Percentiles rank a stretch among this genome's conserved stretches.
These are phyloP conservation scores for Przewalskia tangutica DNA, from an alignment of 257 asterid genomes.

Conservation along the genomic window DNA sequence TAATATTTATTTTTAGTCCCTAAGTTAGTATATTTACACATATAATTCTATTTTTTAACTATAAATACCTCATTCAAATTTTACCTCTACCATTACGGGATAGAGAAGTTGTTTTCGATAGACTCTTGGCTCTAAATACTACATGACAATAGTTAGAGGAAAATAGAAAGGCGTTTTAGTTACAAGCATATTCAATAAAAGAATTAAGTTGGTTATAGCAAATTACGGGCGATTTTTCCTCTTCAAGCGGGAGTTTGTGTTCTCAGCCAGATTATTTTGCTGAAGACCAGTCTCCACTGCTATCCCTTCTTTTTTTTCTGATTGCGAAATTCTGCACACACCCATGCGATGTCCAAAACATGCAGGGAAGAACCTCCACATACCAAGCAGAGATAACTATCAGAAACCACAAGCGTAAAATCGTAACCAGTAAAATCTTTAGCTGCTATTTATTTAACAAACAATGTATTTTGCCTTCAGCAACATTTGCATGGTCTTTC, in stretches of 20 bases:
- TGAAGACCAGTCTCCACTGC: neutral
- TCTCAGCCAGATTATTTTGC: neutral
- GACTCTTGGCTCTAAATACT: neutral
- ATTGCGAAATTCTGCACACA: neutral
- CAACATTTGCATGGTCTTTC: neutral
- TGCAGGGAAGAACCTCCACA: neutral
- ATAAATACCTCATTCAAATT: too few relatives aligned
- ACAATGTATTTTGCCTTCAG: neutral
- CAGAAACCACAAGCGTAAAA: neutral
- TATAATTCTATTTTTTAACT: too few relatives aligned
- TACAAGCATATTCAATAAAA: neutral
- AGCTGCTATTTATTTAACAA: neutral
- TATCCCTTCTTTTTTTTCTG: neutral
- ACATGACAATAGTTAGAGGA: neutral
- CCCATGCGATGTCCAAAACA: neutral
- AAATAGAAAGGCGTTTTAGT: neutral
- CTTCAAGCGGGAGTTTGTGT: neutral
- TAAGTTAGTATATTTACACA: too few relatives aligned
- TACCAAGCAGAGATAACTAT: neutral
- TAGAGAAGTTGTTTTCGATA: too few relatives aligned
- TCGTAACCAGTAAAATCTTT: neutral
- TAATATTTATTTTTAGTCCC: too few relatives aligned
- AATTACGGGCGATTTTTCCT: neutral
- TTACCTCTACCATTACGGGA: too few relatives aligned
- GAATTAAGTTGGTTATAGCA: neutral